Evolutionary conservation across 1,139 yeast genomes (phyloP), one percentile per base, ranked within the genome.

Genomic region (Sugiyamaella neomexicana): DNA sequence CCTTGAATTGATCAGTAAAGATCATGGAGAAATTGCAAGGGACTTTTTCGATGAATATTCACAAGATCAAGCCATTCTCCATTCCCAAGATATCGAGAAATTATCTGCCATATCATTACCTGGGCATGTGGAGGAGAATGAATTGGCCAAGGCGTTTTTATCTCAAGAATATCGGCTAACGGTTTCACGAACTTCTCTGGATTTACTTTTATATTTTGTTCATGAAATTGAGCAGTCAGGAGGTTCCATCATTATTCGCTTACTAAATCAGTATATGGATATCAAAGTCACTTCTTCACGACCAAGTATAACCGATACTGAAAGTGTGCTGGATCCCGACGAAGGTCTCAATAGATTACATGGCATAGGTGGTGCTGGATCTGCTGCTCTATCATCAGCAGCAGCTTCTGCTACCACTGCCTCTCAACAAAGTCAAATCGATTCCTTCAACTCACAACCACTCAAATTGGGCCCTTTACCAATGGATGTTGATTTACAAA

Each of bases 221-320:
- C 96, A 89, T 68, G 98, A 93, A 67, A 89, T 89, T 66, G 98
- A 90, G 71, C 87, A 89, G 7, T 85, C 85, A 52, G 98, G 98
- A 38, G 99, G 99, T 2, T 86, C 95, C 2, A 80, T 91, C 46
- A 77, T 91, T 54, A 89, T 93, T 54, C 78, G 97, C 61, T 80
- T 90, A 53, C 84, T 95, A 59, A 93, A 93, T 72, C 93, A 90
- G 71, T 84, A 89, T 68, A 77, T 95, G 62, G 85, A 88, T 57
- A 86, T 95, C 9, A 79, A 82, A 57, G 83, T 75, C 17, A 65
- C 71, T 2, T 59, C 72, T 10, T 62, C 69, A n/a, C 64, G 74
- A 15, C 75, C 78, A 2, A 40, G 46, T 20, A 55, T 70, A 5
- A 62, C 59, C 46, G 70, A 68, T 47, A 62, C 67, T 4, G 65